phyloP scores from a whole-genome alignment of 169 alveolate species.

The Plasmodium billcollinsi region DNA sequence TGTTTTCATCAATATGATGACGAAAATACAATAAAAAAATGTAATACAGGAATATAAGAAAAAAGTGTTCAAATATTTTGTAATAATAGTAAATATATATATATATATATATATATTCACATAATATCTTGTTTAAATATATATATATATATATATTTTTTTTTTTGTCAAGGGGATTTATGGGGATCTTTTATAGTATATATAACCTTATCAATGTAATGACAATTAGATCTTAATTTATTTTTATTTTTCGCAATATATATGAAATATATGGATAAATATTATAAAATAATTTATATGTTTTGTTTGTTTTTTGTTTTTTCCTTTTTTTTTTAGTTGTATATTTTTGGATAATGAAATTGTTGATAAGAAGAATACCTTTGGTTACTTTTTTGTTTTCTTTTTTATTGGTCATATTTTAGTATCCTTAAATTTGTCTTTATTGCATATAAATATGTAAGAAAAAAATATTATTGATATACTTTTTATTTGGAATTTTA shows the following conservation, averaged over 20 bases:
- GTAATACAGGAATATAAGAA: slow-evolving; percentile 16
- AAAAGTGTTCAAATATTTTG: background rate
- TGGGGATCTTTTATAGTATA: slow-evolving; percentile 75
- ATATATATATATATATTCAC: background rate
- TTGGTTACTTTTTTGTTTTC: slow-evolving; percentile 45
- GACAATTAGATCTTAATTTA: too few relatives aligned
- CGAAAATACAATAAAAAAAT: slow-evolving; percentile 61
- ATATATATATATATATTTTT: background rate
- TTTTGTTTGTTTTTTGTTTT: background rate
- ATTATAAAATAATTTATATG: background rate
- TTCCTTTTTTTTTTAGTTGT: slow-evolving; percentile 4
- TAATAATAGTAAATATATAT: too few relatives aligned
- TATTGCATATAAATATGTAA: slow-evolving; percentile 56
- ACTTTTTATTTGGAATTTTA: too few relatives aligned
- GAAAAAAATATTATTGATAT: background rate
- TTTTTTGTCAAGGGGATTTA: slow-evolving; percentile 67
- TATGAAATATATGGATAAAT: background rate
- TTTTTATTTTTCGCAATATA: too few relatives aligned
- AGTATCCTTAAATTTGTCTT: slow-evolving; percentile 67
- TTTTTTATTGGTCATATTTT: slow-evolving; percentile 59
- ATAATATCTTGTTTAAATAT: too few relatives aligned
- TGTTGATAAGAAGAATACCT: slow-evolving; percentile 52
- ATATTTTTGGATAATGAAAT: slow-evolving; percentile 68
- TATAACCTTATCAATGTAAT: slow-evolving; percentile 60
- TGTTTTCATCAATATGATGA: slow-evolving; percentile 68